Evolutionary conservation across 495 filamentous ascomycete species (phyloP), one percentile per base, ranked within the genome.

Genomic region (Neurospora sp.): DNA sequence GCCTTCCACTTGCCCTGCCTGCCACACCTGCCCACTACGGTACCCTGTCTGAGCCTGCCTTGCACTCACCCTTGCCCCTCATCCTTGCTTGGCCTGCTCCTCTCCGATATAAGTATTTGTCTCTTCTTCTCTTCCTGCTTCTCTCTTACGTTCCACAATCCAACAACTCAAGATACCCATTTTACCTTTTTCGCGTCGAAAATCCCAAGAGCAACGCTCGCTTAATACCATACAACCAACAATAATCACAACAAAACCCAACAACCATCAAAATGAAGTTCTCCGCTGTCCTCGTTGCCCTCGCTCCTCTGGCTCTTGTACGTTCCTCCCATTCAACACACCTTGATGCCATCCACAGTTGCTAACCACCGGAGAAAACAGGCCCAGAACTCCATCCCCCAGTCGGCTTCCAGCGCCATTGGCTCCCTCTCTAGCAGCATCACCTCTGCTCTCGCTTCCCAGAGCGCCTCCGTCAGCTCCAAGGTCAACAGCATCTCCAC

Each of bases 231-330:
- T 18, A 48, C 27, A 35, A 35, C 27, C 53, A 65, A 65, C 53
- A 35, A 18, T 35, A 61, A 61, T 35, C 53, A 35, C 27, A 61
- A 48, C 9, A 48, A 61, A 59, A 16, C 71, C 5, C n/a, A 41
- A 22, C 68, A 73, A 68, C 74, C 65, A 5, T 74, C 77, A 79
- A 74, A 2, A 79, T 79, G 77, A 75, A 75, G 73, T 76, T 40
- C 73, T 40, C 78, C 18, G 53, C 73, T 39, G 46, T 78, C 75
- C 22, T 81, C 75, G 69, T 71, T 59, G 76, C 65, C 69, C 69
- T 79, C 31, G 77, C 73, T 69, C 70, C 79, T n/a, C 18, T 78
- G 70, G 79, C 74, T 37, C 71, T 74, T 59, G 79, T 78, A 78
- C n/a, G 77, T 74, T 12, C 12, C 27, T 39, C 14, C 44, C 37